A percentile compares a stretch with the other conserved stretches of the same genome.
Conservation (phyloP, 805 yeast genomes). For the Tetrapisispora phaffii region DNA sequence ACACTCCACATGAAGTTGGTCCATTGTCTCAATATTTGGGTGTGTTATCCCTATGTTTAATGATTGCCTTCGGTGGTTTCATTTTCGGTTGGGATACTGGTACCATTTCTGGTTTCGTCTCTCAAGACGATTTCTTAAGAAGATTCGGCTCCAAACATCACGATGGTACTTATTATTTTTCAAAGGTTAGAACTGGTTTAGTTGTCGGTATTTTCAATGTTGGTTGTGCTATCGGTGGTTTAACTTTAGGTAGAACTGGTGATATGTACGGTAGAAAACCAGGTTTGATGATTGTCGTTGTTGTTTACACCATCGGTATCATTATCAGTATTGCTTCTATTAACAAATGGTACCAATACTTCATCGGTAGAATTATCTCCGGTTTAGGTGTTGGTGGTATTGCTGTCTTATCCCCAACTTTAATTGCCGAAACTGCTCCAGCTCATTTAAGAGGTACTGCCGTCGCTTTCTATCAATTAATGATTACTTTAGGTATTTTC, state of each 20-base stretch:
- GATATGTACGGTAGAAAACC: conserved; percentile 52
- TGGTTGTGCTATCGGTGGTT: conserved; percentile 65
- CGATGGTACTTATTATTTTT: conserved; percentile 36
- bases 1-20: conserved; percentile 5
- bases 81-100: conserved; percentile 69
- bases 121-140: conserved; percentile 40
- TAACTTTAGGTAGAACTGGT: conserved; percentile 44
- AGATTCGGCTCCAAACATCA: conserved; percentile 44
- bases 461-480: conserved; percentile 52
- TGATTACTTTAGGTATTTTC: conserved; percentile 55
- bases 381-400: conserved; percentile 70
- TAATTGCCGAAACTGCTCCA: conserved; percentile 34
- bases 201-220: conserved; percentile 50
- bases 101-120: conserved; percentile 60
- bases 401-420: conserved; percentile 63
- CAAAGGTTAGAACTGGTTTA: conserved; percentile 42
- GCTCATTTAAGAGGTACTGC: conserved; percentile 47
- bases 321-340: conserved; percentile 48
- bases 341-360: conserved; percentile 49
- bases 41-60: conserved; percentile 25
- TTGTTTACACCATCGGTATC: conserved; percentile 51
- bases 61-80: conserved; percentile 32
- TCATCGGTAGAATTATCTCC: conserved; percentile 57
- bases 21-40: conserved; percentile 21
- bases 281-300: conserved; percentile 45